These are phyloP conservation scores for Ophiognomonia clavigignenti-juglandacearum DNA, from an alignment of 2,329 filamentous ascomycete species.

Conservation along the genomic window DNA sequence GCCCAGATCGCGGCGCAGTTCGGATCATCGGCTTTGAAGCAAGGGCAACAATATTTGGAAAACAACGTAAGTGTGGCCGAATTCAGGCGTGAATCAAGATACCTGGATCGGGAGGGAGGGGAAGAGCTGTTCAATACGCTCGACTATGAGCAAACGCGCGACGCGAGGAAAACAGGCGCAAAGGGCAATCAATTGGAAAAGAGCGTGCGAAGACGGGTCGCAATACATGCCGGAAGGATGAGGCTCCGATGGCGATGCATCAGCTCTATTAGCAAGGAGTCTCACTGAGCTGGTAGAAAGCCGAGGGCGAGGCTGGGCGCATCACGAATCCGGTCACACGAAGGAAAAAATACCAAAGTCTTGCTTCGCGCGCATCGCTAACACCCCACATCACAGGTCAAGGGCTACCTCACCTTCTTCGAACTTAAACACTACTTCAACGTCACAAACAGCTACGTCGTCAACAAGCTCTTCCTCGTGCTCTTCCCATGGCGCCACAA, in stretches of 20 bases:
- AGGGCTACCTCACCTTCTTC: constrained; percentile 81
- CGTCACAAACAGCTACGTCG: constrained; percentile 94
- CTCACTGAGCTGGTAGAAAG: background rate
- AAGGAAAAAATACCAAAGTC: too few species aligned
- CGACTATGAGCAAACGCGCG: too few species aligned
- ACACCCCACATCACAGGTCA: constrained; percentile 35
- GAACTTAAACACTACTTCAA: constrained; percentile 99
- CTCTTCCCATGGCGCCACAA: constrained; percentile 97
- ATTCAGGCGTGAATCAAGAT: too few species aligned
- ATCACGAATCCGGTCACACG: too few species aligned
- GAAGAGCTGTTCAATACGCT: background rate
- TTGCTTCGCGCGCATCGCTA: background rate
- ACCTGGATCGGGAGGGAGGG: too few species aligned
- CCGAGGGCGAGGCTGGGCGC: background rate
- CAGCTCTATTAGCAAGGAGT: too few species aligned
- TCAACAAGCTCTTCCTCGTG: constrained; percentile 88
- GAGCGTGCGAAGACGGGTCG: too few species aligned
- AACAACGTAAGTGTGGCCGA: constrained; percentile 88
- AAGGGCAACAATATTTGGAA: constrained; percentile 91
- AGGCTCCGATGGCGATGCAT: too few species aligned
- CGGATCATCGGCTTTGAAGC: constrained; percentile 84
- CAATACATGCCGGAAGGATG: too few species aligned
- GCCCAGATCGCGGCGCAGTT: constrained; percentile 94
- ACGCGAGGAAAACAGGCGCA: too few species aligned
- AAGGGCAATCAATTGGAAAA: too few species aligned